Base-by-base conservation (phyloP, 192 early-diverging fungal genomes). In the Lunasporangiospora selenospora region DNA sequence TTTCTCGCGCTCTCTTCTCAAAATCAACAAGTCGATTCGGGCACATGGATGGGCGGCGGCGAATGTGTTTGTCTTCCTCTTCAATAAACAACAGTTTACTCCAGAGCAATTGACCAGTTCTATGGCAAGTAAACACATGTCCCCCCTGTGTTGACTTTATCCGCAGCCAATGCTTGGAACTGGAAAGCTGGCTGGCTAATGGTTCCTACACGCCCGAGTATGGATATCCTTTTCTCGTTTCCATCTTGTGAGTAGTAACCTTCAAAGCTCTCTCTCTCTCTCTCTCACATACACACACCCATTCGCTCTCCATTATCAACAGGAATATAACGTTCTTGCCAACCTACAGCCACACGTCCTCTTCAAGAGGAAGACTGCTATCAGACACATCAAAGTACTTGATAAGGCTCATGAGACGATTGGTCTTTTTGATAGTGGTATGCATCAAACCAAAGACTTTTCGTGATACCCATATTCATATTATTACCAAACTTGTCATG, bases 401-500 rank as follows among this genome's bases (percentile, higher is more conserved):
- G 67, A 9, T 44, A 36, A 29, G 32, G 43, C 9, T 42, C 54
- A 27, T 58, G 52, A 11, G 16, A 19, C 23, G 59, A 55, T 71
- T 2, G 42, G 88, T 16, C 58, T 81, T 11, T 99, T 92, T 73
- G 96, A 99, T 66, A 67, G 58, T 6, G 92, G 91, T 62, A 77
- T 96, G 6, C 82, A 84, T 32, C 79, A 87, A 62, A 83, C 97
- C 78, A 91, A 94, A 62, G 48, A 77, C 2, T n/a, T 99, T 99
- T 83, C 70, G 97, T 30, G 92, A 94, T 57, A 85, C 81, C 29
- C 97, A 98, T 65, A 87, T 98, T 27, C 92, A 95, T 65, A 88
- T 98, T 30, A 93, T 95, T n/a, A 89, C 89, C 4, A 80, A 89
- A n/a, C 97, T 96, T 57, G 93, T 98, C 59, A 78, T 98, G 15